phyloP scores from a whole-genome alignment of 2,329 filamentous ascomycete species.

The Fusarium torulosum region DNA sequence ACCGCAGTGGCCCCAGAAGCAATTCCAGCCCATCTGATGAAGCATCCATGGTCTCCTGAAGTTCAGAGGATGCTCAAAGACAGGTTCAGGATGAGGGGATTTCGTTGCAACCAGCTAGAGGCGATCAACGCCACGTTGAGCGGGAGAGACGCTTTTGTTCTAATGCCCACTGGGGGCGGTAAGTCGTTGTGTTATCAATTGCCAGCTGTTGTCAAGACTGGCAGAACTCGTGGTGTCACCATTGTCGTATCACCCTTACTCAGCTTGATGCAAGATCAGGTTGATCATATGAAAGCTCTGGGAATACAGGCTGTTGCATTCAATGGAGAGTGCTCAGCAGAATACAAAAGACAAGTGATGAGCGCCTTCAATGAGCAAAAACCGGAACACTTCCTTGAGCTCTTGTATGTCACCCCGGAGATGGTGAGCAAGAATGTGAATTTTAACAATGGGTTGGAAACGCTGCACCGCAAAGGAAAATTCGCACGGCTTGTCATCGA shows the following conservation, averaged over 20 bases:
- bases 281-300: slow-evolving; percentile 80
- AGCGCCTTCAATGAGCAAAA: slow-evolving; percentile 70
- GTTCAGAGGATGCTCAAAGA: slow-evolving; percentile 84
- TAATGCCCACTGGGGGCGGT: slow-evolving; percentile 98
- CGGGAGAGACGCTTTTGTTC: slow-evolving; percentile 90
- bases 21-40: slow-evolving; percentile 69
- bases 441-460: slow-evolving; percentile 74
- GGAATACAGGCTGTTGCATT: slow-evolving; percentile 84
- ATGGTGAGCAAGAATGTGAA: slow-evolving; percentile 87
- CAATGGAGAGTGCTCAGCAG: slow-evolving; percentile 78
- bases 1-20: slow-evolving; percentile 43
- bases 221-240: slow-evolving; percentile 86
- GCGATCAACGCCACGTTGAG: slow-evolving; percentile 93
- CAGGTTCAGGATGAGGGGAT: slow-evolving; percentile 85
- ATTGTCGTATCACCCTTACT: slow-evolving; percentile 95
- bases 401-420: slow-evolving; percentile 96
- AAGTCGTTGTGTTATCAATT: slow-evolving; percentile 98
- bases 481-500: slow-evolving; percentile 95
- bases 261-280: slow-evolving; percentile 98
- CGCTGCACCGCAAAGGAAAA: slow-evolving; percentile 76
- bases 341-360: slow-evolving; percentile 76
- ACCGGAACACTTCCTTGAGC: slow-evolving; percentile 82
- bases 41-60: slow-evolving; percentile 85
- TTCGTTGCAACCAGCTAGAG: slow-evolving; percentile 91
- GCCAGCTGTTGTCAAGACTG: slow-evolving; percentile 84